Conservation (phyloP, 2,329 filamentous ascomycete species). For the Blastomyces percursus region DNA sequence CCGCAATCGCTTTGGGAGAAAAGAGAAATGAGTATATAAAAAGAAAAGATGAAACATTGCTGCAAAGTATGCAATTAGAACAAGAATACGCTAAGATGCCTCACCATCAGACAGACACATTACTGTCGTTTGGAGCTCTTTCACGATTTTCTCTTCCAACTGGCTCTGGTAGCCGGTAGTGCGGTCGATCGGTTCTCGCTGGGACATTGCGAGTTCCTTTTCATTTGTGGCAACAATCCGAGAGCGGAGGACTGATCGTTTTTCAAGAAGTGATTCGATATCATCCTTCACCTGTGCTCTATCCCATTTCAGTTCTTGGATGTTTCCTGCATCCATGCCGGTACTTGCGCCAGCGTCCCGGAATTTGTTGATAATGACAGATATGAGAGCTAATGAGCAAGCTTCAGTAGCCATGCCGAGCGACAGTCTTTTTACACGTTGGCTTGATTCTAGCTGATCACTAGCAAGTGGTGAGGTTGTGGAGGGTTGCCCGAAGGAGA, state of each 20-base stretch:
- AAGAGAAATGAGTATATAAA: too few relatives aligned
- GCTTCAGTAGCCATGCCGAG: conserved; percentile 64
- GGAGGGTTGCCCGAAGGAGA: conserved; percentile 46
- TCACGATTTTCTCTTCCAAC: conserved; percentile 65
- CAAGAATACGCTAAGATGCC: conserved; percentile 16
- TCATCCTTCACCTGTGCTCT: conserved; percentile 61
- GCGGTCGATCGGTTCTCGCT: conserved; percentile 31
- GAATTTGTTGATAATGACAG: conserved; percentile 58
- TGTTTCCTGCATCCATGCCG: conserved; percentile 48
- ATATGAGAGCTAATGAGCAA: conserved; percentile 67
- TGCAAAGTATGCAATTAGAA: not conserved
- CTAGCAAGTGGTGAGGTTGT: conserved; percentile 25
- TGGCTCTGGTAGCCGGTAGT: conserved; percentile 47
- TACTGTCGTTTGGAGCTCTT: conserved; percentile 50
- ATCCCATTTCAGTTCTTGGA: conserved; percentile 68
- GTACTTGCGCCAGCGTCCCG: conserved; percentile 52
- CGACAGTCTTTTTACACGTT: conserved; percentile 49
- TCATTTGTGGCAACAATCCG: conserved; percentile 62
- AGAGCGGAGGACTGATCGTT: conserved; percentile 57
- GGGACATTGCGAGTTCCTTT: conserved; percentile 55
- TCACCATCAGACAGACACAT: conserved; percentile 33
- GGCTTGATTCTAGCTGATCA: conserved; percentile 15
- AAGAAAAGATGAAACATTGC: not conserved
- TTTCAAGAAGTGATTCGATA: conserved; percentile 68
- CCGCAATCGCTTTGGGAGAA: not conserved